Conservation (phyloP, 345 rosid genomes). For the Eucalyptus paniculata region DNA sequence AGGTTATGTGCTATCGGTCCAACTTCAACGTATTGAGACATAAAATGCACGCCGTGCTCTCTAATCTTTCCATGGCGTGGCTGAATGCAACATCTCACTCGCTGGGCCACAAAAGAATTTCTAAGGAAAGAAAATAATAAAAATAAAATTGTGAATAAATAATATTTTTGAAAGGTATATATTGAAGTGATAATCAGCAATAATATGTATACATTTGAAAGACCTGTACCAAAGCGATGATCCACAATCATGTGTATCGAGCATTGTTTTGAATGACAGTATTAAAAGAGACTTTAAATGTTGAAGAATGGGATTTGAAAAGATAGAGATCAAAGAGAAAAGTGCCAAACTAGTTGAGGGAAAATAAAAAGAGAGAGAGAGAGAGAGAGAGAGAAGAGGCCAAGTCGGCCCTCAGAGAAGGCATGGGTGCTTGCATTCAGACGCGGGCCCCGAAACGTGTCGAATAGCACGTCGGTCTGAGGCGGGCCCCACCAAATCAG, state of each 20-base stretch:
- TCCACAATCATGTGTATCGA: neutral
- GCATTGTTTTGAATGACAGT: neutral
- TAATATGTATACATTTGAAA: neutral
- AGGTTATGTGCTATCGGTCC: conserved; percentile 73
- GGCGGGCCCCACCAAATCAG: neutral
- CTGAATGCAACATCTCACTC: too few relatives aligned
- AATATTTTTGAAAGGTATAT: too few relatives aligned
- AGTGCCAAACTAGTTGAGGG: too few relatives aligned
- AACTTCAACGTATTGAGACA: conserved; percentile 50
- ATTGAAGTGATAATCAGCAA: too few relatives aligned
- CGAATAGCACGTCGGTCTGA: neutral
- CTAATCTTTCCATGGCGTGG: neutral
- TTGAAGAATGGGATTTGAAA: too few relatives aligned
- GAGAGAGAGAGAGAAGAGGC: neutral
- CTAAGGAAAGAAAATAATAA: too few relatives aligned
- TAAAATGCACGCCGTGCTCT: conserved; percentile 33
- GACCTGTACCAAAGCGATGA: neutral
- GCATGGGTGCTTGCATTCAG: neutral
- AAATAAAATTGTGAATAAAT: too few relatives aligned
- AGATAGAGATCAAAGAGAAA: too few relatives aligned
- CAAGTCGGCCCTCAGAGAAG: neutral
- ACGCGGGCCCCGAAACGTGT: neutral
- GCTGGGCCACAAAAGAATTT: too few relatives aligned
- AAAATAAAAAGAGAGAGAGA: too few relatives aligned
- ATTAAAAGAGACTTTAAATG: neutral